Conservation (phyloP, 2,329 filamentous ascomycete species). For the Monosporascus sp. region DNA sequence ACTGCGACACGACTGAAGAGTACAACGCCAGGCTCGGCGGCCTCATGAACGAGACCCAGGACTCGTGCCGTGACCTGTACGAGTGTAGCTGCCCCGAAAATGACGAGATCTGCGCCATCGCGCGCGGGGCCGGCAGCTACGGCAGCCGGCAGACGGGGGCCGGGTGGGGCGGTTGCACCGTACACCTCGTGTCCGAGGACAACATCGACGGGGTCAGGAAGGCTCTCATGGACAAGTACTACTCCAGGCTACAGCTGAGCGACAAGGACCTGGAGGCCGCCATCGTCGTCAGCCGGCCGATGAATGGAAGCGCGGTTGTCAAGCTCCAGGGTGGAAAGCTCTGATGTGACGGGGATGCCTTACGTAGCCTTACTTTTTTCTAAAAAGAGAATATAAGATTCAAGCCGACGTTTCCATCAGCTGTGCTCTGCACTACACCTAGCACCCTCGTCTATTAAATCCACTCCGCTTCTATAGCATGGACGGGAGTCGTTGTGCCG, state of each 20-base stretch:
- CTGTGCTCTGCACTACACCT: too few species aligned
- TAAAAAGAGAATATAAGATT: too few species aligned
- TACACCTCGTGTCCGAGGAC: conserved; percentile 82
- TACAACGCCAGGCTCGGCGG: conserved; percentile 69
- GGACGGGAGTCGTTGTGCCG: too few species aligned
- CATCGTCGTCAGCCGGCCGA: conserved; percentile 84
- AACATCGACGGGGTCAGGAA: conserved; percentile 73
- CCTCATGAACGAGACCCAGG: conserved; percentile 85
- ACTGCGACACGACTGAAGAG: conserved; percentile 44
- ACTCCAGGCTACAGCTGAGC: conserved; percentile 58
- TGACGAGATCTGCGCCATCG: conserved; percentile 81
- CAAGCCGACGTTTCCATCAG: too few species aligned
- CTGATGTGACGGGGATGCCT: conserved; percentile 1
- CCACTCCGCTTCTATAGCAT: too few species aligned
- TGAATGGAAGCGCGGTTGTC: conserved; percentile 61
- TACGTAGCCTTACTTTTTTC: not conserved
- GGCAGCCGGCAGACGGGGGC: conserved; percentile 86
- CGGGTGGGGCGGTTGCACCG: conserved; percentile 94
- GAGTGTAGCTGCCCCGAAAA: conserved; percentile 90
- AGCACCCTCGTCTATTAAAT: too few species aligned
- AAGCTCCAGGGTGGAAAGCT: conserved; percentile 25
- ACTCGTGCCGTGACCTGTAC: conserved; percentile 79
- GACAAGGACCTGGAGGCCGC: conserved; percentile 71
- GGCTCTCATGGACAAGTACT: conserved; percentile 79
- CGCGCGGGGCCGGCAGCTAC: conserved; percentile 70